A percentile compares a stretch with the other conserved stretches of the same genome.
Evolutionary conservation across 2,329 filamentous ascomycete species (phyloP).

Genomic region (Zymoseptoria crescenta): DNA sequence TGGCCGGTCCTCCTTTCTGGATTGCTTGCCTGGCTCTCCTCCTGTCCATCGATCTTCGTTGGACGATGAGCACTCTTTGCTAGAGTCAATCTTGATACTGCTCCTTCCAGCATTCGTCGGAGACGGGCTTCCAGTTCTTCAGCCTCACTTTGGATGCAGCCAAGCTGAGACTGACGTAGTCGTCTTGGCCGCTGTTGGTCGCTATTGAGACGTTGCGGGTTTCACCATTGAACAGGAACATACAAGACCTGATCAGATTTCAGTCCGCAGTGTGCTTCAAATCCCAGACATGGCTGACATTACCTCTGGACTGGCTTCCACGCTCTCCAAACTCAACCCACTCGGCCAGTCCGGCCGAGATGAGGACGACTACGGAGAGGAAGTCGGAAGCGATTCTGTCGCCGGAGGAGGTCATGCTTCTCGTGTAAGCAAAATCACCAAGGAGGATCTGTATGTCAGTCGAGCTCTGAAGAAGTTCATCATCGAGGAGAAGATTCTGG

Average conservation of each 20-base stretch:
- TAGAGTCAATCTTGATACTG: not conserved
- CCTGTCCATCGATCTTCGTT: not conserved
- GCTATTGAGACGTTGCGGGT: not conserved
- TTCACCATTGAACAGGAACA: not conserved
- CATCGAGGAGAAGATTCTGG: slow-evolving; percentile 45
- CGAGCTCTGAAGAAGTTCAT: slow-evolving; percentile 50
- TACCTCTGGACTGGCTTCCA: slow-evolving; percentile 17
- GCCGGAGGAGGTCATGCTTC: slow-evolving; percentile 54
- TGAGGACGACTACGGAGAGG: slow-evolving; percentile 48
- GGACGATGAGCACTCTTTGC: not conserved
- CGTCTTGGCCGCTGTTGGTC: not conserved
- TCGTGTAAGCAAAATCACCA: slow-evolving; percentile 41
- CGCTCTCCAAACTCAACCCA: slow-evolving; percentile 35
- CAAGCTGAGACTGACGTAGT: not conserved
- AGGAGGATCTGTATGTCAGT: slow-evolving; percentile 52
- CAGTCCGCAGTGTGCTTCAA: not conserved
- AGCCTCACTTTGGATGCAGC: not conserved
- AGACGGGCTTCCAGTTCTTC: not conserved
- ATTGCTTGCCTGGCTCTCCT: not conserved
- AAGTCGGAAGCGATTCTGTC: slow-evolving; percentile 42
- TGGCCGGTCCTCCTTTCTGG: not conserved
- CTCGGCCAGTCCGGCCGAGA: slow-evolving; percentile 32
- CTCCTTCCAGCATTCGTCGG: not conserved
- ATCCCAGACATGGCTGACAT: not conserved
- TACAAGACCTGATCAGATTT: not conserved